These are phyloP conservation scores for Dendrobium chrysotoxum DNA, from an alignment of 106 monocot species.

Conservation along the genomic window DNA sequence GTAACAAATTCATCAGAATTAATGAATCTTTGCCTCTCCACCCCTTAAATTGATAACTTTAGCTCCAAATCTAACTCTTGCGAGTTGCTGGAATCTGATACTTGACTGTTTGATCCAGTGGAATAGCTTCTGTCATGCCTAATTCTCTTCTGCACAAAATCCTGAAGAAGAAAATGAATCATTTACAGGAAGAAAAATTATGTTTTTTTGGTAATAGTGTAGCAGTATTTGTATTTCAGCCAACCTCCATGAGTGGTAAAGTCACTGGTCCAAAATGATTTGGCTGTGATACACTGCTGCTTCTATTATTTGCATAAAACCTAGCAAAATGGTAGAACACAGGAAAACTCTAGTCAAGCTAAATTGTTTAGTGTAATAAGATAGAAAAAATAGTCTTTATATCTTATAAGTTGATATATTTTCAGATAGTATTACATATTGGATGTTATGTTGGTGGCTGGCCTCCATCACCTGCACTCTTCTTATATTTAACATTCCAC, in stretches of 20 bases:
- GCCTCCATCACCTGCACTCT: too few relatives aligned
- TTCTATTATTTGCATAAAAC: not conserved
- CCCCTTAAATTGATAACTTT: conserved; percentile 4
- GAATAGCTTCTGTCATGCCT: conserved; percentile 3
- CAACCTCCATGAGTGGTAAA: not conserved
- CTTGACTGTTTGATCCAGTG: conserved; percentile 18
- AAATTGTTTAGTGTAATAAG: too few relatives aligned
- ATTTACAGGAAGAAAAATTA: not conserved
- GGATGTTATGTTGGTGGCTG: too few relatives aligned
- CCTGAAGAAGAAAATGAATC: not conserved
- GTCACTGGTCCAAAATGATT: not conserved
- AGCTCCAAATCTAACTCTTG: conserved; percentile 43
- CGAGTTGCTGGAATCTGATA: conserved; percentile 27
- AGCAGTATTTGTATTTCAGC: not conserved
- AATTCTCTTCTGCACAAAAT: not conserved
- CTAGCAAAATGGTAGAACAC: not conserved
- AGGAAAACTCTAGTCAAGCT: too few relatives aligned
- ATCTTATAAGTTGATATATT: too few relatives aligned
- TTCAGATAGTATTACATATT: too few relatives aligned
- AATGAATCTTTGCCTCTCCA: not conserved
- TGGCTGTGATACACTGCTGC: not conserved
- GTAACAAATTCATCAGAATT: not conserved
- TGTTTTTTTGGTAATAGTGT: not conserved
- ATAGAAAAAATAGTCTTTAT: too few relatives aligned
- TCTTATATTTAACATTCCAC: not conserved